Base-by-base conservation (phyloP, 345 rosid genomes). In the Laguncularia racemosa region DNA sequence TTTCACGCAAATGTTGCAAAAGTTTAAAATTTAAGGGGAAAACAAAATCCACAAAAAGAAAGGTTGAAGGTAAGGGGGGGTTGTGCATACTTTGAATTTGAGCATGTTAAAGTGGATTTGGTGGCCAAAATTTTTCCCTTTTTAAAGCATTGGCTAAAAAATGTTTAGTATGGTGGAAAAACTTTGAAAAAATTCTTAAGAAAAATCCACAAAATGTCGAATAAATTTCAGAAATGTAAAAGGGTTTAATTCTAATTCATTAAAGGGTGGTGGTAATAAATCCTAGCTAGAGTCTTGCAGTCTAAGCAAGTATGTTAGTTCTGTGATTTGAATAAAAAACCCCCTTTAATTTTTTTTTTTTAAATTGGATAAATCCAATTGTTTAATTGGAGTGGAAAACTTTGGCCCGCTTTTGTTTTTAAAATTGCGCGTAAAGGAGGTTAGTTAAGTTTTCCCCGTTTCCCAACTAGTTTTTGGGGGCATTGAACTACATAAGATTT, bases 181-280 rank as follows among this genome's bases (percentile, higher is more conserved):
- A 50, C 56, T n/a, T 88, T 91, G 96, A 91, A 83, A 91, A 88
- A 86, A 48, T 55, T 91, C 78, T 91, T 19, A 91, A 91, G 84
- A n/a, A 91, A 86, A 77, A 79, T 91, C n/a, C 96, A 84, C 65
- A 73, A 79, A 44, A 58, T 56, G 76, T 61, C 92, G 2, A 83
- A 78, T 72, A 92, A 79, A 52, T n/a, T n/a, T 71, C 82, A 23
- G 89, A 23, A 76, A 73, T 49, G 68, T 71, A 48, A 84, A 83
- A 67, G 89, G 86, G 20, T 81, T 6, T 26, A 26, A 26, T 2
- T 26, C 91, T 33, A 62, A 71, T 63, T 88, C 95, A 40, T 81
- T 80, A 18, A 79, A 71, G 69, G 73, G 76, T 50, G 72, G 68
- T 43, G 80, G 75, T 58, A 56, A 67, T 76, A 57, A 81, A 20